Evolutionary conservation across 2,329 filamentous ascomycete species (phyloP).

Genomic region (Pseudogymnoascus sp.): DNA sequence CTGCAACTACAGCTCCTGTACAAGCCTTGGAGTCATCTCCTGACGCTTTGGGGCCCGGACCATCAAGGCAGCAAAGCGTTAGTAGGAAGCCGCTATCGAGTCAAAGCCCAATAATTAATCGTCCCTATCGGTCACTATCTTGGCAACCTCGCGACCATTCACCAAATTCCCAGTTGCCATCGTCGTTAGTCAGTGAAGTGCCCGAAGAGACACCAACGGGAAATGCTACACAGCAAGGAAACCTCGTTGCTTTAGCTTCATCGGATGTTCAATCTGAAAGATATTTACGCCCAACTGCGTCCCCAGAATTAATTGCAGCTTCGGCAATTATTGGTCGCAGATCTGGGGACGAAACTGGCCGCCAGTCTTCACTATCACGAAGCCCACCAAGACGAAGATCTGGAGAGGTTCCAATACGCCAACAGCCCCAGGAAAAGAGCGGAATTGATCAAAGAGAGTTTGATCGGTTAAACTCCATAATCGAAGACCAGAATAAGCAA

Average conservation of each 20-base stretch:
- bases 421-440: not conserved
- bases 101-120: not conserved
- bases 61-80: not conserved
- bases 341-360: too few species aligned
- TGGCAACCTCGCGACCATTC: slow-evolving; percentile 3
- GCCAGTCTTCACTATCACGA: too few species aligned
- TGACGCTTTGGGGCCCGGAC: not conserved
- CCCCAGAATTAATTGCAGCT: not conserved
- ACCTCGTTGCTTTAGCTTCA: not conserved
- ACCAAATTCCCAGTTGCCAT: not conserved
- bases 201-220: not conserved
- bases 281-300: not conserved
- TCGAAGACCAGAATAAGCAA: not conserved
- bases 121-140: not conserved
- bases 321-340: too few species aligned
- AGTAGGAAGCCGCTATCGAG: not conserved
- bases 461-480: not conserved
- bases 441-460: not conserved
- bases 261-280: not conserved
- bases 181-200: not conserved
- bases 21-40: not conserved
- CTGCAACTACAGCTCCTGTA: not conserved
- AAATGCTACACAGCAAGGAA: not conserved
- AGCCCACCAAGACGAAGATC: not conserved
- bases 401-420: not conserved